A percentile compares a stretch with the other conserved stretches of the same genome.
These are phyloP conservation scores for Colletotrichum sp. DNA, from an alignment of 2,329 filamentous ascomycete species.

Conservation along the genomic window DNA sequence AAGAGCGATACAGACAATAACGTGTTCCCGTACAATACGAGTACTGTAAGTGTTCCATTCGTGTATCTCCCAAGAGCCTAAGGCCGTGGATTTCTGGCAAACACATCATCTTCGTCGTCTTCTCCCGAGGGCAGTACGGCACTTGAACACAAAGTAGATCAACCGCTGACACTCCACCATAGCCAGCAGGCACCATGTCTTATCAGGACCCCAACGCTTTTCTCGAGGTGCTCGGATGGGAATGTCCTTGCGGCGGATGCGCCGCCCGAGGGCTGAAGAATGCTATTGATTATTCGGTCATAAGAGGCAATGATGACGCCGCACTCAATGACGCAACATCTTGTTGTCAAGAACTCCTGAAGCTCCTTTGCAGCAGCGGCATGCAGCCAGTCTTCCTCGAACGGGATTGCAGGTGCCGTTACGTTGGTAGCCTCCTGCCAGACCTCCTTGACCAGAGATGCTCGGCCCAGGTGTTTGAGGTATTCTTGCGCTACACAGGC, in stretches of 20 bases:
- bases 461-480: not conserved
- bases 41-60: not conserved
- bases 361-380: not conserved
- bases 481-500: not conserved
- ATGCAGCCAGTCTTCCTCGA: not conserved
- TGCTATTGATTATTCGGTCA: not conserved
- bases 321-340: not conserved
- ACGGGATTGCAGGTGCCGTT: not conserved
- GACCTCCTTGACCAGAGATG: not conserved
- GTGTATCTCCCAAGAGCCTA: fast-evolving
- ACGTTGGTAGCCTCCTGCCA: not conserved
- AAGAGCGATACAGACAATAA: not conserved
- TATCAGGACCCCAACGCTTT: not conserved
- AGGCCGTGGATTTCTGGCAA: not conserved
- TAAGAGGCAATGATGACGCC: not conserved
- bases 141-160: not conserved
- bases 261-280: not conserved
- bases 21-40: fast-evolving
- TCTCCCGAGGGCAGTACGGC: not conserved
- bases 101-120: not conserved
- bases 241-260: not conserved
- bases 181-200: not conserved
- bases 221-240: not conserved
- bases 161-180: not conserved
- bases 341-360: not conserved